phyloP scores from a whole-genome alignment of 352 stramenopile species.

The Globisporangium nunn region DNA sequence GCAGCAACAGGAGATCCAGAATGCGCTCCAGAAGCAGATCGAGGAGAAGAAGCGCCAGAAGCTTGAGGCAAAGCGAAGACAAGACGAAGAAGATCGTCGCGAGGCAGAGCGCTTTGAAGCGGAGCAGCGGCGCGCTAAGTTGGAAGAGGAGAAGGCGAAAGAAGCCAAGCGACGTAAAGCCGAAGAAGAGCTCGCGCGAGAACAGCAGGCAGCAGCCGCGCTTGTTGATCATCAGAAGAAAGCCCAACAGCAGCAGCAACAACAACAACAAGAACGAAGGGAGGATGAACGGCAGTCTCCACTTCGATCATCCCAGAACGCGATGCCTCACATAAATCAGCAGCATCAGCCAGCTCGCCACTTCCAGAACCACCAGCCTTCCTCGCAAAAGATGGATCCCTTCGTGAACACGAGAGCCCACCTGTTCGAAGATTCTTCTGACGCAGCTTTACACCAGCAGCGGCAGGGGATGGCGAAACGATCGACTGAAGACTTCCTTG shows the following conservation, averaged over 20 bases:
- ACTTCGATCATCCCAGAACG: not conserved
- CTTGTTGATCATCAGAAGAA: slow-evolving; percentile 28
- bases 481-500: not conserved
- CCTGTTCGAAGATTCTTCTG: slow-evolving; percentile 36
- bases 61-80: slow-evolving; percentile 36
- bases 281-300: slow-evolving; percentile 6
- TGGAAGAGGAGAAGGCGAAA: slow-evolving; percentile 34
- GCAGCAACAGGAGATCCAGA: slow-evolving; percentile 45
- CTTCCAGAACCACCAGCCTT: slow-evolving; percentile 5
- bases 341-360: too few relatives aligned
- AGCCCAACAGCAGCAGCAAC: slow-evolving; percentile 33
- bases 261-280: not conserved
- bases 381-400: slow-evolving; percentile 22
- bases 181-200: slow-evolving; percentile 32
- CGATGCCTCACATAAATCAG: slow-evolving; percentile 9
- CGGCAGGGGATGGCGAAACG: not conserved
- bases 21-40: slow-evolving; percentile 42
- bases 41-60: slow-evolving; percentile 63
- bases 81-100: slow-evolving; percentile 51
- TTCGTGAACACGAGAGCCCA: slow-evolving; percentile 47
- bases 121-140: slow-evolving; percentile 33
- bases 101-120: slow-evolving; percentile 46
- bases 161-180: slow-evolving; percentile 45
- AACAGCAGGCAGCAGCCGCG: slow-evolving; percentile 24
- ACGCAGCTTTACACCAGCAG: not conserved